A percentile compares a stretch with the other conserved stretches of the same genome.
These are phyloP conservation scores for Penicillium crystallinum DNA, from an alignment of 495 filamentous ascomycete species.

Conservation along the genomic window DNA sequence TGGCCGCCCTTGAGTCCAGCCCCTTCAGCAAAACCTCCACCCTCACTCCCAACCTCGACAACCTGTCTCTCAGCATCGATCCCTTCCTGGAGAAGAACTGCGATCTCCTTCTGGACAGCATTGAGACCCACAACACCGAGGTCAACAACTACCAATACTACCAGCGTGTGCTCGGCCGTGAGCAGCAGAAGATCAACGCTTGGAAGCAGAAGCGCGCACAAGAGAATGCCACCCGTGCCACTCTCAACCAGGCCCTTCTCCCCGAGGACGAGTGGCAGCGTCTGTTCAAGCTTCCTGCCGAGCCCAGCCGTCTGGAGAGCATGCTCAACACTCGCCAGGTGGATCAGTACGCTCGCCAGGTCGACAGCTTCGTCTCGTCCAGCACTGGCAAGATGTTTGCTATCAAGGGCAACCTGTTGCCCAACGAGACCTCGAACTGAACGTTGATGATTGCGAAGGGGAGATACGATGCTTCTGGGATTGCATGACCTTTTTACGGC, in stretches of 20 bases:
- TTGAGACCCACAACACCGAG: slow-evolving; percentile 96
- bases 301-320: slow-evolving; percentile 85
- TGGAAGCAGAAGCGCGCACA: slow-evolving; percentile 96
- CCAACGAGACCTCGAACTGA: slow-evolving; percentile 44
- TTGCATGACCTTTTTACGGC: slow-evolving; percentile 50
- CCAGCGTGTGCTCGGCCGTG: slow-evolving; percentile 87
- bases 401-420: slow-evolving; percentile 66
- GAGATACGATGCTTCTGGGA: slow-evolving; percentile 32
- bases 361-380: slow-evolving; percentile 90
- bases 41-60: slow-evolving; percentile 80
- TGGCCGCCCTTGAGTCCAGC: slow-evolving; percentile 63
- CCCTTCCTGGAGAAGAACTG: slow-evolving; percentile 98
- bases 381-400: slow-evolving; percentile 98
- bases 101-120: slow-evolving; percentile 90
- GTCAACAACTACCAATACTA: slow-evolving; percentile 99
- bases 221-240: slow-evolving; percentile 78
- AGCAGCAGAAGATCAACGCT: slow-evolving; percentile 91
- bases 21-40: slow-evolving; percentile 46
- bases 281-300: slow-evolving; percentile 92
- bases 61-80: slow-evolving; percentile 88
- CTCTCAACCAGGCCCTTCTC: slow-evolving; percentile 81
- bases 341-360: slow-evolving; percentile 95
- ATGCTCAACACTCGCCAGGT: slow-evolving; percentile 93
- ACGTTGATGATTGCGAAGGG: slow-evolving; percentile 20
- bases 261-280: slow-evolving; percentile 98